phyloP scores from a whole-genome alignment of 148 eudicot species.

The Talinum fruticosum region DNA sequence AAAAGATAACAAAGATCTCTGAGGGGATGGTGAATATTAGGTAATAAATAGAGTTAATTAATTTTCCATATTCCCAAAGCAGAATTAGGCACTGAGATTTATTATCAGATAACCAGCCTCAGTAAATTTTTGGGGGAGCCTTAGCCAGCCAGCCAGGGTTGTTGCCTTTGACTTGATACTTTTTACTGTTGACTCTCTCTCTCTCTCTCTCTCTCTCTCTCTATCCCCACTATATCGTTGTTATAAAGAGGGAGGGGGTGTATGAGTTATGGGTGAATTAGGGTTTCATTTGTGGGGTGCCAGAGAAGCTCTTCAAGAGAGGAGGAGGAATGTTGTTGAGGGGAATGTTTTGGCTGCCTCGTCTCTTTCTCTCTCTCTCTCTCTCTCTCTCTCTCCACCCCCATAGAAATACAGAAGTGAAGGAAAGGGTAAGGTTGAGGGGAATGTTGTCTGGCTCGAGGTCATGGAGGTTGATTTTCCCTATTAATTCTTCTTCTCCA shows the following conservation, averaged over 20 bases:
- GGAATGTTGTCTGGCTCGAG: conserved; percentile 55
- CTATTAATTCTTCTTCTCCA: neutral
- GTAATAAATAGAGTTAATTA: conserved; percentile 1
- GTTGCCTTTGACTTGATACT: conserved; percentile 36
- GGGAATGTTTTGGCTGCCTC: conserved; percentile 31
- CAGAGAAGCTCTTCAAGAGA: no score
- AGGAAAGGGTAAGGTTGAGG: conserved; percentile 47
- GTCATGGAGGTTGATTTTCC: conserved; percentile 32
- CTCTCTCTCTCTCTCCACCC: neutral
- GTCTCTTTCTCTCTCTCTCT: neutral
- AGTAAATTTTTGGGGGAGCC: conserved; percentile 21
- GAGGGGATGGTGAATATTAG: neutral
- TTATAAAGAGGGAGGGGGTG: conserved; percentile 17
- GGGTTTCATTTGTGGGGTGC: conserved; percentile 24
- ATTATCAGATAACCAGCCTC: conserved; percentile 18
- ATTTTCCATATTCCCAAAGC: conserved; percentile 34
- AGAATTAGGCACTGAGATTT: conserved; percentile 43
- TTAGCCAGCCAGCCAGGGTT: neutral
- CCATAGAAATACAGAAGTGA: no score
- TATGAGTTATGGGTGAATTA: conserved; percentile 10
- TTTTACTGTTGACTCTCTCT: conserved; percentile 18
- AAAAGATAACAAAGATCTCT: conserved; percentile 3
- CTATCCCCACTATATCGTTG: conserved; percentile 2
- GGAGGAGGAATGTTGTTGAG: no score
- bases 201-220: conserved; percentile 15